Percentiles rank a stretch among this genome's conserved stretches.
phyloP scores from a whole-genome alignment of 305 asterid species.

The Fraxinus xanthoxyloides region DNA sequence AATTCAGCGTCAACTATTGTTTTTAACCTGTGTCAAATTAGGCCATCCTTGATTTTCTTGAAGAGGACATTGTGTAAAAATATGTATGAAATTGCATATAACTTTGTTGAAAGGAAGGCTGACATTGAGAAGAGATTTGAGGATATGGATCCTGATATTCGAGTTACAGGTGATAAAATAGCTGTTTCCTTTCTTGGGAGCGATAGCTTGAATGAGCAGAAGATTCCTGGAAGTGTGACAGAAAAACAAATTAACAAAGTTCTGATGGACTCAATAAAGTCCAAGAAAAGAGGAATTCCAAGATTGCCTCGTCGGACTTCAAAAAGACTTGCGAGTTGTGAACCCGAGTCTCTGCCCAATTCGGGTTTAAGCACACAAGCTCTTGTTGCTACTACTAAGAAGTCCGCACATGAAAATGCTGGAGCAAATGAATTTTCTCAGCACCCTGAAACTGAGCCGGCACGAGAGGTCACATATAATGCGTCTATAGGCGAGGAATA shows the following conservation, averaged over 20 bases:
- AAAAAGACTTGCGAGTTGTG: conserved; percentile 23
- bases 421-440: conserved; percentile 16
- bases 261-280: conserved; percentile 9
- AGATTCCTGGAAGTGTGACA: conserved; percentile 19
- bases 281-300: conserved; percentile 25
- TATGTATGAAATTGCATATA: conserved; percentile 15
- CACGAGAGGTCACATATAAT: background rate
- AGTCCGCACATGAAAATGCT: conserved; percentile 1
- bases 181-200: conserved; percentile 1
- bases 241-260: background rate
- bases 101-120: conserved; percentile 17
- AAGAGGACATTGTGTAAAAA: background rate
- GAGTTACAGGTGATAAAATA: conserved; percentile 2
- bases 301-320: conserved; percentile 28
- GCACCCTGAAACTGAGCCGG: background rate
- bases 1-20: background rate
- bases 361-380: conserved; percentile 20
- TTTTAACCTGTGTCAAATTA: background rate
- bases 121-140: conserved; percentile 12
- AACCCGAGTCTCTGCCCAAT: conserved; percentile 15
- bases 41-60: background rate
- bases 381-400: conserved; percentile 30
- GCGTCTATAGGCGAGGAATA: background rate
- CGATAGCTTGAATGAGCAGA: conserved; percentile 26
- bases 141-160: conserved; percentile 14